Percentiles rank a stretch among this genome's conserved stretches.
Evolutionary conservation across 2,329 filamentous ascomycete genomes (phyloP).

Genomic region (Coleophoma crateriformis): DNA sequence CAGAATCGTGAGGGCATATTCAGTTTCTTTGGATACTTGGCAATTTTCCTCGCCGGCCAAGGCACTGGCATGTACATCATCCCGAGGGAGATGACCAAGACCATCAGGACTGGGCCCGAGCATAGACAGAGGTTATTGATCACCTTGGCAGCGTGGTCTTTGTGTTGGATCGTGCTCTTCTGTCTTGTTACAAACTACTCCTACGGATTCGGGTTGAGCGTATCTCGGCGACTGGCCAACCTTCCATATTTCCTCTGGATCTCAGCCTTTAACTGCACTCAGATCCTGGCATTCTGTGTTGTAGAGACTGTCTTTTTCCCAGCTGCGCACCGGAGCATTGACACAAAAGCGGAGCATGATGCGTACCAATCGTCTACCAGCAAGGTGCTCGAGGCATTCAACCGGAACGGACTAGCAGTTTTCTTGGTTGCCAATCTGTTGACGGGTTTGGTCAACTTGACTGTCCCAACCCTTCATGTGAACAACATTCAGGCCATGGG

Average conservation of each 20-base stretch:
- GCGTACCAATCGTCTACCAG: slow-evolving; percentile 69
- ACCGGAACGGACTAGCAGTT: slow-evolving; percentile 78
- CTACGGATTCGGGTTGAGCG: slow-evolving; percentile 67
- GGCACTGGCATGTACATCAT: slow-evolving; percentile 76
- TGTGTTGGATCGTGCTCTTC: slow-evolving; percentile 67
- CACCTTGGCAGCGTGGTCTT: slow-evolving; percentile 58
- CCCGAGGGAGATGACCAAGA: slow-evolving; percentile 46
- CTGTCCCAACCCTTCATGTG: slow-evolving; percentile 73
- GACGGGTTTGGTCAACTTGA: slow-evolving; percentile 86
- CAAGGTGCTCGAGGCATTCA: slow-evolving; percentile 74
- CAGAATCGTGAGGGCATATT: slow-evolving; percentile 96
- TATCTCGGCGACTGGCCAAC: slow-evolving; percentile 88
- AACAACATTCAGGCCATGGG: slow-evolving; percentile 60
- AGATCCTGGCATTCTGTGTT: slow-evolving; percentile 71
- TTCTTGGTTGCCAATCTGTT: slow-evolving; percentile 86
- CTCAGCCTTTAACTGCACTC: slow-evolving; percentile 81
- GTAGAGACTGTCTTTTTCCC: slow-evolving; percentile 79
- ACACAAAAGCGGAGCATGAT: slow-evolving; percentile 53
- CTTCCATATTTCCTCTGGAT: slow-evolving; percentile 93
- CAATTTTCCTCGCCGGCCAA: slow-evolving; percentile 89
- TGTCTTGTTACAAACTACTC: slow-evolving; percentile 59
- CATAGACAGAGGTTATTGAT: slow-evolving; percentile 55
- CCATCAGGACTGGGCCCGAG: slow-evolving; percentile 33
- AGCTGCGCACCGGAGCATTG: slow-evolving; percentile 53
- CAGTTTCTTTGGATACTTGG: slow-evolving; percentile 87